Base-by-base conservation (phyloP, 2,329 filamentous ascomycete genomes). In the Fusarium multiceps region DNA sequence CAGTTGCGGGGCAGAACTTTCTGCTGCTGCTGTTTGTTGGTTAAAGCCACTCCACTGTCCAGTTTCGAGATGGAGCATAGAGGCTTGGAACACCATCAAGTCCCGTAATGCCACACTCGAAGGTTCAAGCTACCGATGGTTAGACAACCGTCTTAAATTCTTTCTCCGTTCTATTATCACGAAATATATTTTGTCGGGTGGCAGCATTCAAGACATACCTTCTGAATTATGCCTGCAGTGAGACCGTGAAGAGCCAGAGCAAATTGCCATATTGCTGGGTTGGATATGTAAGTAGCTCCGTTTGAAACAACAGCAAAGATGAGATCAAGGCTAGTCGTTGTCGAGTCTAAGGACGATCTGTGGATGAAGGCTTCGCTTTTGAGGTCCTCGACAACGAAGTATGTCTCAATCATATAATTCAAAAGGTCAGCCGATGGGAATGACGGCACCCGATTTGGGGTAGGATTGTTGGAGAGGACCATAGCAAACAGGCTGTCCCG, bases 401-500 rank as follows among this genome's bases (percentile, higher is more conserved):
- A 61, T 14, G 63, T 56, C 32, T 75, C 71, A 21, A 66, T n/a
- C 18, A 75, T 61, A 20, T 58, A 67, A 23, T 64, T 68, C 50
- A 74, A 48, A 28, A 71, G 65, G 21, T 75, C 69, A 27, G 67
- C 50, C 46, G 72, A 74, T n/a, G 72, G 72, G 23, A 74, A 75
- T 23, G 66, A 66, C 16, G 71, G 71, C 7, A 75, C 63, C 57
- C 69, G 64, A 27, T 65, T 62, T 30, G 64, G 55, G 6, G 55
- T 72, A 13, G 69, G 65, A 21, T 69, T 72, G 40, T 71, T 62
- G 6, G 72, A 58, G 11, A 74, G 59, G 20, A 75, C 71, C 71
- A 72, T 71, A 4, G 72, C 71, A 46, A 74, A 75, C 40, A 74
- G 47, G 46, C 69, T 71, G 54, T 74, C 72, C 21, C 72, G 72